These are phyloP conservation scores for Sonneratia caseolaris DNA, from an alignment of 345 rosid species.

Conservation along the genomic window DNA sequence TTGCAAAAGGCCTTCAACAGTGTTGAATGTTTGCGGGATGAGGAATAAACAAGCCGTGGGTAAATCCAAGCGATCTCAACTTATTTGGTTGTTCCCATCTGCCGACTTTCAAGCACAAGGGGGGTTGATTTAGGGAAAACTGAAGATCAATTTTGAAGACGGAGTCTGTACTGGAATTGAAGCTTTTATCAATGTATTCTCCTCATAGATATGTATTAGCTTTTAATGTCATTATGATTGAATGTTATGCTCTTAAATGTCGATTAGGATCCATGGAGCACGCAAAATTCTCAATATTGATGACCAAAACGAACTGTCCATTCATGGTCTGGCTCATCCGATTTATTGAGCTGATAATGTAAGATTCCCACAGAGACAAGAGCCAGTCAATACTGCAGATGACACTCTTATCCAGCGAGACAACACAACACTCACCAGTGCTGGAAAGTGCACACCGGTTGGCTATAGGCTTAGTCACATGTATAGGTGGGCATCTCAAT, in stretches of 20 bases:
- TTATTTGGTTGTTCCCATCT: neutral
- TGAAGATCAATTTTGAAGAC: neutral
- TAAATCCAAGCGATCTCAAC: neutral
- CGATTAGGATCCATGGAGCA: neutral
- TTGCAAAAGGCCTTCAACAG: conserved; percentile 34
- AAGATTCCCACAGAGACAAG: too few relatives aligned
- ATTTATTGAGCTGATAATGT: too few relatives aligned
- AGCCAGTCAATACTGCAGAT: neutral
- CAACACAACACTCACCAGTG: neutral
- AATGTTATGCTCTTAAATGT: neutral
- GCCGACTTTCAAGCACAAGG: neutral
- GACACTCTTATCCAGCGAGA: neutral
- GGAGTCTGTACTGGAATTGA: neutral
- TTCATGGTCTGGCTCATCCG: neutral
- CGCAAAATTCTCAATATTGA: neutral
- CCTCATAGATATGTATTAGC: neutral
- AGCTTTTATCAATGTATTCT: neutral
- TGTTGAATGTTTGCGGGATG: neutral
- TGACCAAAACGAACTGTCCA: neutral
- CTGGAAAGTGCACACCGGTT: neutral
- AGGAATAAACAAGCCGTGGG: neutral
- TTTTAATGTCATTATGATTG: neutral
- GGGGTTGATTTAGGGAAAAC: neutral
- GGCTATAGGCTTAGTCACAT: neutral
- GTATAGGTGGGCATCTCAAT: neutral